Conservation (phyloP, 495 filamentous ascomycete species). For the Tirmania nivea region DNA sequence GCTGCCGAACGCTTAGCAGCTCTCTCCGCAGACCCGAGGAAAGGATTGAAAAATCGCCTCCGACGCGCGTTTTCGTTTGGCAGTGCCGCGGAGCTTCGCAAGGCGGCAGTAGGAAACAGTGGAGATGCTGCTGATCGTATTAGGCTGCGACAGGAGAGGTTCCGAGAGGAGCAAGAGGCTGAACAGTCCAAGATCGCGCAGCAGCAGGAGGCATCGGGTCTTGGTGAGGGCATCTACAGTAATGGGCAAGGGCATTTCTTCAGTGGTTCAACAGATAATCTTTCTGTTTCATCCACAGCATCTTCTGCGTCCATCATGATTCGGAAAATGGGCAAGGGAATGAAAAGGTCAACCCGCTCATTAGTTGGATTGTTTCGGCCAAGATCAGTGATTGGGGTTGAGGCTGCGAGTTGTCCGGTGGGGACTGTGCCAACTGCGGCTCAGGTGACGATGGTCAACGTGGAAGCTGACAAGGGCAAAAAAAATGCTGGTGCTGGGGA, state of each 20-base stretch:
- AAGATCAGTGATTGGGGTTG: constrained; percentile 67
- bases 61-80: constrained; percentile 93
- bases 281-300: constrained; percentile 92
- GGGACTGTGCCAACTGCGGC: constrained; percentile 44
- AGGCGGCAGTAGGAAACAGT: constrained; percentile 38
- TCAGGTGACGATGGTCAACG: constrained; percentile 80
- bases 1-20: constrained; percentile 64
- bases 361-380: constrained; percentile 89
- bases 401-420: constrained; percentile 40
- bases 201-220: constrained; percentile 72
- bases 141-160: constrained; percentile 46
- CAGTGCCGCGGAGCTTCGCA: constrained; percentile 76
- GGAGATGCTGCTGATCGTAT: constrained; percentile 34
- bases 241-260: constrained; percentile 69
- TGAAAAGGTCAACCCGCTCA: constrained; percentile 79
- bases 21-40: constrained; percentile 40
- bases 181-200: constrained; percentile 79
- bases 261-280: constrained; percentile 78
- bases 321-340: constrained; percentile 92
- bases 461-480: constrained; percentile 74
- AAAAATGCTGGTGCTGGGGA: constrained; percentile 58
- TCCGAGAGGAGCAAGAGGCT: constrained; percentile 51
- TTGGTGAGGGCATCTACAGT: constrained; percentile 76
- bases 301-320: constrained; percentile 99
- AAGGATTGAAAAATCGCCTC: constrained; percentile 69